Base-by-base conservation (phyloP, 1,284 basidiomycete genomes). In the Irpex rosettiformis region DNA sequence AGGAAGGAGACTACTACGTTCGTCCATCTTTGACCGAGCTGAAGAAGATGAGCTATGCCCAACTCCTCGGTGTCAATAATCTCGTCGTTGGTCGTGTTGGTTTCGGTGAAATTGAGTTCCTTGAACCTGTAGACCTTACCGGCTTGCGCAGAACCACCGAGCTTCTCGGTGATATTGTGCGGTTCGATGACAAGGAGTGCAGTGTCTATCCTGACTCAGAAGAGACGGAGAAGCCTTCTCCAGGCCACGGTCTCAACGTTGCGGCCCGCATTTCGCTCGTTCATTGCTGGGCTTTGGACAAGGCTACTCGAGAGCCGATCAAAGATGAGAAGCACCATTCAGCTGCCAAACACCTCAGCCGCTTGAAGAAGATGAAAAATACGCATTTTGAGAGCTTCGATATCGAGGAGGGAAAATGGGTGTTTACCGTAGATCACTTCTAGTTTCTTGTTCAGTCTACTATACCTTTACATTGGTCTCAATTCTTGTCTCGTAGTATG, bases 341-440 rank as follows among this genome's bases (percentile, higher is more conserved):
- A 48, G 85, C 86, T 57, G 77, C 85, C 55, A 88, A 90, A 68
- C 93, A 96, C 72, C 66, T 94, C 66, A 93, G 91, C 75, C 84
- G 91, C 66, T 77, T 98, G 72, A 88, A 88, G 79, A 84, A 81
- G 62, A 93, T 96, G 80, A 86, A 88, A 69, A 89, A 91, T 58
- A 97, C 94, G 42, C 82, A 85, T 61, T 98, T 96, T 69, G 86
- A 94, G 70, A 78, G 77, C 68, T 98, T 93, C 71, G 88, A 94
- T 59, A 79, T 87, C 51, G 80, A 79, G 65, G 85, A 85, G 65
- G 96, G 96, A 51, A 88, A 85, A 70, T 98, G 97, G 96, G 90
- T 86, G 40, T 99, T 99, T 77, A 85, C 81, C 28, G 96, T 98
- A 60, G 89, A 96, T 70, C 94, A 96, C 77, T 98, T 98, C 75